Evolutionary conservation across 257 asterid genomes (phyloP).

Genomic region (Fraxinus anomala): DNA sequence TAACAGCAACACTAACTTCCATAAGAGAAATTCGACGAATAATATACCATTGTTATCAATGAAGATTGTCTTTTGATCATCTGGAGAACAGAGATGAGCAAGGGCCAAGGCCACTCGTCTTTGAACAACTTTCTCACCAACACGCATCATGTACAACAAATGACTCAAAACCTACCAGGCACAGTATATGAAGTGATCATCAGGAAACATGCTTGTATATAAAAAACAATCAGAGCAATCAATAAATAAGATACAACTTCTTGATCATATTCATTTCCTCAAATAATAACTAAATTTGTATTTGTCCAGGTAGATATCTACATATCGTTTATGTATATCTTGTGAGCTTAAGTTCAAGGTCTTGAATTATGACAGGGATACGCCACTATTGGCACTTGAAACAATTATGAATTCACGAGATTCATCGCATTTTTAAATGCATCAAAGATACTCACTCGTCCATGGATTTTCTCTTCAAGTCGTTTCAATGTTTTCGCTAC

Average conservation of each 20-base stretch:
- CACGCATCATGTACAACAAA: conserved; percentile 84
- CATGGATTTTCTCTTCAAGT: conserved; percentile 94
- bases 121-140: conserved; percentile 71
- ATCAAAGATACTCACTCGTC: conserved; percentile 70
- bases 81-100: conserved; percentile 91
- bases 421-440: not conserved
- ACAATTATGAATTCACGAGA: not conserved
- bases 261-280: not conserved
- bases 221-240: not conserved
- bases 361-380: not conserved
- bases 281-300: not conserved
- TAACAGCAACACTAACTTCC: conserved; percentile 24
- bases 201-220: not conserved
- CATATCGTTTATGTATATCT: not conserved
- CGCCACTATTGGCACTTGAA: not conserved
- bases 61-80: conserved; percentile 78
- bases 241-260: not conserved
- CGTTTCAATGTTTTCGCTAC: conserved; percentile 97
- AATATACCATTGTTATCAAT: conserved; percentile 72
- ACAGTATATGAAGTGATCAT: not conserved
- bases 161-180: conserved; percentile 75
- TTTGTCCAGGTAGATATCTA: not conserved
- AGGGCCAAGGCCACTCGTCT: conserved; percentile 90
- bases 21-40: conserved; percentile 15
- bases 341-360: not conserved